Conservation (phyloP, 2,329 filamentous ascomycete species). For the Curvularia sp. region DNA sequence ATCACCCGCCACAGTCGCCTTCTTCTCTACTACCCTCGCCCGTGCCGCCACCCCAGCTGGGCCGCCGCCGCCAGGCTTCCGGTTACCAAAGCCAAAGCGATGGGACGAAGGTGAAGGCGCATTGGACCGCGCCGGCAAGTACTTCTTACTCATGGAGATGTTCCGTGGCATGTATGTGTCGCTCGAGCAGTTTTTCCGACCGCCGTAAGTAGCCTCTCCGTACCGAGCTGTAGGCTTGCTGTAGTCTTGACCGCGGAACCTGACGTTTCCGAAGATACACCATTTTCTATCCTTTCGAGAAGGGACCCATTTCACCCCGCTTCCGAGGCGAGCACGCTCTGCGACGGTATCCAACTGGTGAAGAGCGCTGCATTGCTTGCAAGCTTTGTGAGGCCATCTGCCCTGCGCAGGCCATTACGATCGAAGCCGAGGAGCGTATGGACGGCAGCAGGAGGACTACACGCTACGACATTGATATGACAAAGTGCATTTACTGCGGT, state of each 20-base stretch:
- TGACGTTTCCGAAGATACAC: conserved; percentile 74
- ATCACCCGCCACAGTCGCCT: conserved; percentile 59
- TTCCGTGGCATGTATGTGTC: conserved; percentile 97
- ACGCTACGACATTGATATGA: conserved; percentile 99
- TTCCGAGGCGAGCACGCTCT: conserved; percentile 99
- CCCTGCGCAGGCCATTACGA: conserved; percentile 97
- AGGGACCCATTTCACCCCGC: conserved; percentile 95
- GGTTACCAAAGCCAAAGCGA: conserved; percentile 72
- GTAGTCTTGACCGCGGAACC: conserved; percentile 11
- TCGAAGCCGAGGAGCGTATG: conserved; percentile 96
- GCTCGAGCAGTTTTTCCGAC: conserved; percentile 97
- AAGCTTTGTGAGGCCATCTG: conserved; percentile 99
- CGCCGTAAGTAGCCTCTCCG: conserved; percentile 75
- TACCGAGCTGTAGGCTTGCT: conserved; percentile 17
- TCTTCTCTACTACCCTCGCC: conserved; percentile 70
- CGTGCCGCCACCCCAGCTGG: conserved; percentile 72
- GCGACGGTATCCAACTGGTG: conserved; percentile 92
- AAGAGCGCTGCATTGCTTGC: conserved; percentile 99
- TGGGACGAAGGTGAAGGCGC: conserved; percentile 85
- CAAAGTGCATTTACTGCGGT: conserved; percentile 99
- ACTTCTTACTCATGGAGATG: conserved; percentile 96
- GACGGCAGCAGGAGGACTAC: conserved; percentile 95
- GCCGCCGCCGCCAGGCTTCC: conserved; percentile 80
- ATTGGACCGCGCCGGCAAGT: conserved; percentile 85
- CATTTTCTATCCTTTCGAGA: conserved; percentile 98